These are phyloP conservation scores for Syzygium oleosum DNA, from an alignment of 345 rosid genomes.

Conservation along the genomic window DNA sequence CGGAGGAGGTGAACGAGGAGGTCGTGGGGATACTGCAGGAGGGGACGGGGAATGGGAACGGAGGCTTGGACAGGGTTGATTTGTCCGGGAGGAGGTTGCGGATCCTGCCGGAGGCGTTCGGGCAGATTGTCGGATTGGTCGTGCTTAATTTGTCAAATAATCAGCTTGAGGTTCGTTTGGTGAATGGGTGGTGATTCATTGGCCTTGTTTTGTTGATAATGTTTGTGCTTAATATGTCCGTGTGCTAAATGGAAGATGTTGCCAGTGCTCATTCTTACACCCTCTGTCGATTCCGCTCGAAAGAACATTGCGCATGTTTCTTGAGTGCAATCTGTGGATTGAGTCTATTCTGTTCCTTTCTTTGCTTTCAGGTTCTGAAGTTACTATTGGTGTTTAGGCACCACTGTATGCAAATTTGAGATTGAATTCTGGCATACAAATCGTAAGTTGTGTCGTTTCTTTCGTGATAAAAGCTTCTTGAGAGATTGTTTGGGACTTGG, in stretches of 20 bases:
- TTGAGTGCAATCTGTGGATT: not conserved
- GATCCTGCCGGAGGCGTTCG: slow-evolving; percentile 78
- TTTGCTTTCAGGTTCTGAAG: not conserved
- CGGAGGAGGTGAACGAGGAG: slow-evolving; percentile 37
- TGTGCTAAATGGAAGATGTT: not conserved
- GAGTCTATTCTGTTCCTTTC: not conserved
- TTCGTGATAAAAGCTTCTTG: not conserved
- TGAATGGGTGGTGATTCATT: not conserved
- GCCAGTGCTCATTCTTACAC: not conserved
- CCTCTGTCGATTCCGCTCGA: not conserved
- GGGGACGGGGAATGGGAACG: slow-evolving; percentile 37
- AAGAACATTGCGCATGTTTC: not conserved
- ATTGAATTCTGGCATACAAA: not conserved
- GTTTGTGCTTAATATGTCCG: not conserved
- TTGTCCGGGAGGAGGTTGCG: slow-evolving; percentile 49
- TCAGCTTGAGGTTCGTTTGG: slow-evolving; percentile 55
- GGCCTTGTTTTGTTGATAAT: not conserved
- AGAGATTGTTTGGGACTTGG: not conserved
- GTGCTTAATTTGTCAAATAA: slow-evolving; percentile 61
- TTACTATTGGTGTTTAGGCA: not conserved
- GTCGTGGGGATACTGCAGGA: slow-evolving; percentile 43
- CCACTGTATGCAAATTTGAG: not conserved
- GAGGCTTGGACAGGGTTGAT: slow-evolving; percentile 50
- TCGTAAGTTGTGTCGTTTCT: not conserved
- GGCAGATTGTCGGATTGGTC: slow-evolving; percentile 50